Conservation (phyloP, 2,329 filamentous ascomycete species). For the Penicillium palitans region DNA sequence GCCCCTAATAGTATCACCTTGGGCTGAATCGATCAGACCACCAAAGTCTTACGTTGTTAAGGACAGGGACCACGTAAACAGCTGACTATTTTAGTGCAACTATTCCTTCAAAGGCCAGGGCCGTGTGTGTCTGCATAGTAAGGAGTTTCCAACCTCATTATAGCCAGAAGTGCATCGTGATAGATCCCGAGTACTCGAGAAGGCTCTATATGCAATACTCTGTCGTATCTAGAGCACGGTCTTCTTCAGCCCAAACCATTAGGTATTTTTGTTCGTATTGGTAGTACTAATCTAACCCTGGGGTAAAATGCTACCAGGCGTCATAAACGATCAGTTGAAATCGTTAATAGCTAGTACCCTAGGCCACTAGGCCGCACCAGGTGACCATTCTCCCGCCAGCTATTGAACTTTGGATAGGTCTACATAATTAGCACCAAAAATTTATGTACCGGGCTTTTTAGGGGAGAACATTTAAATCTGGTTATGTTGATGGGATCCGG, state of each 20-base stretch:
- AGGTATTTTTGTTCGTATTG: not conserved
- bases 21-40: not conserved
- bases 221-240: not conserved
- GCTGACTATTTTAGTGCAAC: not conserved
- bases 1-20: not conserved
- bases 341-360: not conserved
- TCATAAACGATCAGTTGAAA: not conserved
- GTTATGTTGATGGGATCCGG: not conserved
- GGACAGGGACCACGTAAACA: not conserved
- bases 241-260: not conserved
- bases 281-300: not conserved
- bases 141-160: not conserved
- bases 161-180: not conserved
- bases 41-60: not conserved
- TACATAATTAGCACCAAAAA: not conserved
- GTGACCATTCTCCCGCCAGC: not conserved
- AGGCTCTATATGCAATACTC: not conserved
- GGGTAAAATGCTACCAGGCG: not conserved
- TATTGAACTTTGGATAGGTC: not conserved
- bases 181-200: not conserved
- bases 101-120: not conserved
- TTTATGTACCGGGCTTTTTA: not conserved
- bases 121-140: not conserved
- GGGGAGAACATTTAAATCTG: not conserved
- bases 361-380: not conserved